Conservation (phyloP, 345 rosid species). For the Gossypium bickii region DNA sequence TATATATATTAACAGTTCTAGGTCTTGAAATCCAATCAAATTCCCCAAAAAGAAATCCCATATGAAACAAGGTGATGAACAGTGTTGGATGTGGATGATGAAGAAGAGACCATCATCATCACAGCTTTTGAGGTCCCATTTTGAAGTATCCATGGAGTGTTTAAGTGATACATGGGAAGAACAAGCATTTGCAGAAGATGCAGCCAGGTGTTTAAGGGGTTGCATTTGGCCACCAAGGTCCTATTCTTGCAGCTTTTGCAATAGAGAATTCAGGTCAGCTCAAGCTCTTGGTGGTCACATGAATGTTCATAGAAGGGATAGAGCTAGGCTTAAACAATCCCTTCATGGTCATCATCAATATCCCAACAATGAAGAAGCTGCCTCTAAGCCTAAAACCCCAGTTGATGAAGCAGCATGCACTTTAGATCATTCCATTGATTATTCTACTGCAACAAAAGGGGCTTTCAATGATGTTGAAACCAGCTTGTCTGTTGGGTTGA, state of each 20-base stretch:
- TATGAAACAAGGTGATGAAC: neutral
- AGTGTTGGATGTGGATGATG: slow-evolving; percentile 39
- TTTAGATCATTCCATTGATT: slow-evolving; percentile 4
- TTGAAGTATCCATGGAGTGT: slow-evolving; percentile 16
- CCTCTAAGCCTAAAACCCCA: neutral
- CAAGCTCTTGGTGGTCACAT: slow-evolving; percentile 82
- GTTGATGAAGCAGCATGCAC: neutral
- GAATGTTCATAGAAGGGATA: slow-evolving; percentile 70
- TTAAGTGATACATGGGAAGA: slow-evolving; percentile 50
- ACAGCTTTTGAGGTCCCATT: slow-evolving; percentile 14
- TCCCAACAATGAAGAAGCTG: neutral
- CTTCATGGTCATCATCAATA: neutral
- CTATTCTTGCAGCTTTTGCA: slow-evolving; percentile 59
- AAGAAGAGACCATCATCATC: slow-evolving; percentile 1
- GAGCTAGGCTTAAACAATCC: slow-evolving; percentile 59
- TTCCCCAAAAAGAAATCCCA: neutral
- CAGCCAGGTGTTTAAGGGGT: slow-evolving; percentile 41
- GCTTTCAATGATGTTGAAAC: slow-evolving; percentile 19
- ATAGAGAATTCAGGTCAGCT: slow-evolving; percentile 66
- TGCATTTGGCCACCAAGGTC: slow-evolving; percentile 67
- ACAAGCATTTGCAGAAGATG: slow-evolving; percentile 56
- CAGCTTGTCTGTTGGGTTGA: slow-evolving; percentile 32
- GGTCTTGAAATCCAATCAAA: neutral
- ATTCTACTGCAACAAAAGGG: slow-evolving; percentile 4
- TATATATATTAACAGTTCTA: neutral